Evolutionary conservation across 331 rosid species (phyloP).

Genomic region (Acacia pycnantha): DNA sequence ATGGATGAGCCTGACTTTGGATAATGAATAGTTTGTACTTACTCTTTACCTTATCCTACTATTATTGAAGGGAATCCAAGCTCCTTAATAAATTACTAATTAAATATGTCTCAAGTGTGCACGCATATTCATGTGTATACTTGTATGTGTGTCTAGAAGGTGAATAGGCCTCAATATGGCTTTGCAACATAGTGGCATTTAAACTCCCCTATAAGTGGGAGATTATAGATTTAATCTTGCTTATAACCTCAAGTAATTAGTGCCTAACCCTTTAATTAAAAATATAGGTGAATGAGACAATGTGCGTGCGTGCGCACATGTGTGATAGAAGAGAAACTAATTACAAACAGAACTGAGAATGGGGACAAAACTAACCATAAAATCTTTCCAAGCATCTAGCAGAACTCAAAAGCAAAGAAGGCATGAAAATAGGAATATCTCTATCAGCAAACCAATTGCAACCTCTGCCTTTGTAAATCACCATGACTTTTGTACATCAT

Average conservation of each 20-base stretch:
- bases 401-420: background rate
- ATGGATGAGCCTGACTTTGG: too few relatives aligned
- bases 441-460: constrained; percentile 13
- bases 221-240: too few relatives aligned
- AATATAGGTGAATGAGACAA: too few relatives aligned
- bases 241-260: too few relatives aligned
- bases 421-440: background rate
- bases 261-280: background rate
- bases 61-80: background rate
- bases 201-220: too few relatives aligned
- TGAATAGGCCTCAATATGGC: background rate
- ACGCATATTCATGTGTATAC: background rate
- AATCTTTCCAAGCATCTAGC: constrained; percentile 8
- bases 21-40: too few relatives aligned
- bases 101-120: background rate
- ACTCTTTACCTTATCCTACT: background rate
- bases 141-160: too few relatives aligned
- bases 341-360: background rate
- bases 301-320: too few relatives aligned
- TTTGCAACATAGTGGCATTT: too few relatives aligned
- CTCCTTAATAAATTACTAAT: too few relatives aligned
- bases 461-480: constrained; percentile 9
- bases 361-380: background rate
- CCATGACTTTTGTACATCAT: background rate
- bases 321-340: background rate